Conservation (phyloP, 352 stramenopile species). For the Peronospora belbahrii region DNA sequence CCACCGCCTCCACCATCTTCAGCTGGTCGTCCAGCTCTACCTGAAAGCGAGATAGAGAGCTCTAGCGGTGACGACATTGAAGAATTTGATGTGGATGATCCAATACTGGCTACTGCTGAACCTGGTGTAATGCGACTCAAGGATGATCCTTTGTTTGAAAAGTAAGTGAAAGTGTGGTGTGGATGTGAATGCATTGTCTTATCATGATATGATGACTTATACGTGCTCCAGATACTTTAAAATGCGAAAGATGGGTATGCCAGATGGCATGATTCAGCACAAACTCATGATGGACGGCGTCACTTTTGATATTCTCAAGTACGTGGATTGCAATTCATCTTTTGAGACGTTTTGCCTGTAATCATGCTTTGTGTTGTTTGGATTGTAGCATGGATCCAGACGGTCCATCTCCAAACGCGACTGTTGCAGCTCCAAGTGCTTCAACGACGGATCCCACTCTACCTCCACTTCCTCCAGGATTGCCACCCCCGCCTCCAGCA, state of each 20-base stretch:
- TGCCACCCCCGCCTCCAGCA: conserved; percentile 21
- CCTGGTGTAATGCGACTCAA: conserved; percentile 64
- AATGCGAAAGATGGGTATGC: conserved; percentile 78
- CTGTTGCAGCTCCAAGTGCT: conserved; percentile 8
- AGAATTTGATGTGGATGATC: conserved; percentile 32
- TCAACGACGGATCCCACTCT: conserved; percentile 1
- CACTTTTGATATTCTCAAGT: conserved; percentile 66
- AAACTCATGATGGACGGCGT: conserved; percentile 78
- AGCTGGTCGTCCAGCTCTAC: conserved; percentile 8
- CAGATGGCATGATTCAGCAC: conserved; percentile 69
- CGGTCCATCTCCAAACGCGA: conserved; percentile 57
- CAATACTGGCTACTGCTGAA: conserved; percentile 7
- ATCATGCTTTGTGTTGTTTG: conserved; percentile 1
- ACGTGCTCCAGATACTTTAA: conserved; percentile 61
- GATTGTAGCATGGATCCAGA: conserved; percentile 65
- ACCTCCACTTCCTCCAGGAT: conserved; percentile 28
- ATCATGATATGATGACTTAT: background rate
- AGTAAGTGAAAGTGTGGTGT: conserved; percentile 27
- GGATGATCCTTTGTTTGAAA: conserved; percentile 68
- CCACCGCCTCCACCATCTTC: conserved; percentile 31
- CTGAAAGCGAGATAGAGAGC: conserved; percentile 39
- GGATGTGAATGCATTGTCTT: background rate
- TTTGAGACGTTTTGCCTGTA: background rate
- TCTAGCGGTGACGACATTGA: conserved; percentile 57
- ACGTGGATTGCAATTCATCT: conserved; percentile 1